Conservation (phyloP, 148 eudicot genomes). For the Oxyria digyna region DNA sequence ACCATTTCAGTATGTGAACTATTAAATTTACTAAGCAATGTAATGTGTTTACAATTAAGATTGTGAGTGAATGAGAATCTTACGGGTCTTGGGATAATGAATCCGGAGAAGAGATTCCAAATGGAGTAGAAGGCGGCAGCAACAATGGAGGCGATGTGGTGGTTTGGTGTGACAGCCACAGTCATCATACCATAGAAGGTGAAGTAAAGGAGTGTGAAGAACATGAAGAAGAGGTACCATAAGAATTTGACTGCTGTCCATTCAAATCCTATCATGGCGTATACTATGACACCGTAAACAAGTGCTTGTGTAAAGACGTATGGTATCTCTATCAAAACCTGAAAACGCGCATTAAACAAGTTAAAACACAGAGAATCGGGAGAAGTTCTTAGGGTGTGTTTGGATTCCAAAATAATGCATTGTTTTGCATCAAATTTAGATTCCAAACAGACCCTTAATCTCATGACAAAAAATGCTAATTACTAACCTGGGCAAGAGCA, state of each 20-base stretch:
- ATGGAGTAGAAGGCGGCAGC: slow-evolving; percentile 22
- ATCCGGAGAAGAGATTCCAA: slow-evolving; percentile 43
- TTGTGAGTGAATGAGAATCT: slow-evolving; percentile 6
- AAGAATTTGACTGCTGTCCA: slow-evolving; percentile 33
- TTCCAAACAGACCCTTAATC: too few species aligned
- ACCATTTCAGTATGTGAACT: too few species aligned
- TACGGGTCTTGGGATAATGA: slow-evolving; percentile 32
- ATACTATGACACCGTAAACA: slow-evolving; percentile 30
- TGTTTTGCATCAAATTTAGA: too few species aligned
- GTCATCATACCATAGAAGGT: slow-evolving; percentile 42
- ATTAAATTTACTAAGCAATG: too few species aligned
- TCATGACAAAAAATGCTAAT: too few species aligned
- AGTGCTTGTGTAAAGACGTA: slow-evolving; percentile 19
- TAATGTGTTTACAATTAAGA: background rate
- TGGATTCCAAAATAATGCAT: background rate
- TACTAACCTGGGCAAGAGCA: slow-evolving; percentile 9
- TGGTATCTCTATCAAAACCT: slow-evolving; percentile 32
- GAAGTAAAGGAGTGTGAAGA: slow-evolving; percentile 26
- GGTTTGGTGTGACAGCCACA: slow-evolving; percentile 35
- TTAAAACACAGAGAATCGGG: background rate
- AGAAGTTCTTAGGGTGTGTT: too few species aligned
- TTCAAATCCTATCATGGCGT: slow-evolving; percentile 37
- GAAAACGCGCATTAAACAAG: slow-evolving; percentile 4
- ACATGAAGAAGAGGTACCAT: slow-evolving; percentile 35
- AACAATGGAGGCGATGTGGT: slow-evolving; percentile 20